Evolutionary conservation across 352 stramenopile genomes (phyloP), one percentile per base, ranked within the genome.

Genomic region (Paralagenidium karlingii): DNA sequence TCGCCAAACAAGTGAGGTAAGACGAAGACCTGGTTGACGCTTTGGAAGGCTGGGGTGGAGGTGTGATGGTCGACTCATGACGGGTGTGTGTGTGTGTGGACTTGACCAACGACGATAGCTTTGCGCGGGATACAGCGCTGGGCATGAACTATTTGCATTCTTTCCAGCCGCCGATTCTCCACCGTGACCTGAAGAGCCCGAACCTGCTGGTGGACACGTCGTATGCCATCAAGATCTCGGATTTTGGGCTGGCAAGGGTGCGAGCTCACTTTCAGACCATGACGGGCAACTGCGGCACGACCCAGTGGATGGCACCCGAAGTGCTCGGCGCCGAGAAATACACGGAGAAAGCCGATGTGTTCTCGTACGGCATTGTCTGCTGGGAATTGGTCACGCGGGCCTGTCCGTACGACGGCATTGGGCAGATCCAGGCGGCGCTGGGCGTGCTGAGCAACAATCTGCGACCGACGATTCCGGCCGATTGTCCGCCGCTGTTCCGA

Each of bases 401-500:
- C 26, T 94, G 91, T 59, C 87, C 87, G 11, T 96, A 96, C 49
- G 80, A 94, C 31, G 88, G 82, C 3, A 57, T 96, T 40, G 82
- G 82, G 18, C 84, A 94, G 43, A 93, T 96, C 40, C 78, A 94
- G 49, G 73, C 75, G 4, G 82, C 82, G 4, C 61, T 94, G 9
- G 80, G 77, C 11, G 77, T 91, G 29, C 60, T 91, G 19, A 91
- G 88, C 59, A 86, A 91, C 58, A 87, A 87, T 31, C 43, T 91
- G 42, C 71, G 77, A n/a, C 77, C 77, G 7, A 84, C 63, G 45
- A 80, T 91, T 52, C 77, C 77, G 7, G 47, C 61, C n/a, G 54
- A 69, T 12, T 91, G 77, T 27, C 74, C 77, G 21, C 65, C 66
- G 2, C 43, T 88, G 44, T 80, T 91, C 49, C 81, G 84, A 59